A percentile compares a stretch with the other conserved stretches of the same genome.
These are phyloP conservation scores for Solanum tarijense DNA, from an alignment of 257 asterid species.

Conservation along the genomic window DNA sequence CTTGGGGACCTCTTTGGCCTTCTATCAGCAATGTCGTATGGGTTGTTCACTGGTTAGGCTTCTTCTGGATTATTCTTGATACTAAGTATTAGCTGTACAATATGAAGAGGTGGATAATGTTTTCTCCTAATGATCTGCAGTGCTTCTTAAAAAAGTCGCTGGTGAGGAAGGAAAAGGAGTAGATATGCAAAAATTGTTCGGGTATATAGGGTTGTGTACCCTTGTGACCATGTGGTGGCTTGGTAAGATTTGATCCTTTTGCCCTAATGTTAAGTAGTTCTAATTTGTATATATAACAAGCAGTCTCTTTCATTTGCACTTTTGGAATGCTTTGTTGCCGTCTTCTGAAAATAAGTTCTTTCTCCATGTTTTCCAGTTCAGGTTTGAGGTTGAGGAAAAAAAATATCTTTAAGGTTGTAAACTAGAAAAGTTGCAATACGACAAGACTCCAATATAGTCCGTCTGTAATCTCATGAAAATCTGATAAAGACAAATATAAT, in stretches of 20 bases:
- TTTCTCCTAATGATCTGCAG: constrained; percentile 27
- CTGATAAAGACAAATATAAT: neutral
- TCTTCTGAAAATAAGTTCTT: neutral
- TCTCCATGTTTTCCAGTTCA: neutral
- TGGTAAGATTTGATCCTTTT: constrained; percentile 37
- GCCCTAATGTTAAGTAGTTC: neutral
- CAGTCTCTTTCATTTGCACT: neutral
- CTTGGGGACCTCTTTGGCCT: constrained; percentile 95
- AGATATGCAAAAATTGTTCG: constrained; percentile 88
- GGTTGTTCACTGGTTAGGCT: constrained; percentile 75
- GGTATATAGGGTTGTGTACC: constrained; percentile 81
- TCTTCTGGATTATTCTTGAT: neutral
- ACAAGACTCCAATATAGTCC: neutral
- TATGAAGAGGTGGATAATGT: neutral
- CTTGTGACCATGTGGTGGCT: constrained; percentile 98
- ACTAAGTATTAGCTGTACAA: neutral
- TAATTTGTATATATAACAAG: neutral
- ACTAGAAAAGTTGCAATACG: neutral
- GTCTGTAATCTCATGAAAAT: neutral
- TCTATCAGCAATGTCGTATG: constrained; percentile 79
- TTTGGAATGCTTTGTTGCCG: neutral
- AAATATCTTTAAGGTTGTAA: neutral
- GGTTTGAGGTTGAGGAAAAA: neutral
- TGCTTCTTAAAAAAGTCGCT: constrained; percentile 85
- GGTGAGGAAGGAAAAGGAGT: constrained; percentile 89